Conservation (phyloP, 202 grass and related monocot genomes). For the Digitaria exilis region DNA sequence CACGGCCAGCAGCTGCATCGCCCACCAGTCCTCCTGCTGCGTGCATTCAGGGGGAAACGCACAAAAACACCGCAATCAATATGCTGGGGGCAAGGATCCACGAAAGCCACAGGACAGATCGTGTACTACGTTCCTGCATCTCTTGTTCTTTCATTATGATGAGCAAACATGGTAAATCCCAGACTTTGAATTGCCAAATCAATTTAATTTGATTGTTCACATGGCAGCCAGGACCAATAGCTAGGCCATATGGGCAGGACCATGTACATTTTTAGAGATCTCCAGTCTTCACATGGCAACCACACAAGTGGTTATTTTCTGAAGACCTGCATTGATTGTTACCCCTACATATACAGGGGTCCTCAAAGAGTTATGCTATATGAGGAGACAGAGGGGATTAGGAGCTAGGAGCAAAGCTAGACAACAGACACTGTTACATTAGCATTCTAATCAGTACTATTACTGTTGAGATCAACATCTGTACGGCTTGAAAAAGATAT, state of each 20-base stretch:
- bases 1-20: constrained; percentile 90
- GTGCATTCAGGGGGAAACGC: constrained; percentile 30
- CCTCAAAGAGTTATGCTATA: not conserved
- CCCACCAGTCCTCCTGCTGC: constrained; percentile 84
- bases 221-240: not conserved
- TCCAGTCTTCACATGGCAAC: constrained; percentile 34
- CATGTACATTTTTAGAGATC: constrained; percentile 35
- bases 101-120: constrained; percentile 39
- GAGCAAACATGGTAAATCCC: constrained; percentile 17
- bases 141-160: constrained; percentile 35
- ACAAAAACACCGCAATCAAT: constrained; percentile 50
- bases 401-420: not conserved
- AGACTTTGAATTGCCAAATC: constrained; percentile 26
- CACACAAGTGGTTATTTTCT: constrained; percentile 3
- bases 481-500: not conserved
- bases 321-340: constrained; percentile 26
- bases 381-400: not conserved
- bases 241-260: not conserved
- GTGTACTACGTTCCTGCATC: constrained; percentile 33
- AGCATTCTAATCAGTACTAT: constrained; percentile 8
- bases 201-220: not conserved
- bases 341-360: not conserved
- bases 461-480: constrained; percentile 1
- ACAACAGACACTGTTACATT: constrained; percentile 31
- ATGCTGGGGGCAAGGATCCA: constrained; percentile 41